Conservation (phyloP, 805 yeast genomes). For the Kazachstania taianensis region DNA sequence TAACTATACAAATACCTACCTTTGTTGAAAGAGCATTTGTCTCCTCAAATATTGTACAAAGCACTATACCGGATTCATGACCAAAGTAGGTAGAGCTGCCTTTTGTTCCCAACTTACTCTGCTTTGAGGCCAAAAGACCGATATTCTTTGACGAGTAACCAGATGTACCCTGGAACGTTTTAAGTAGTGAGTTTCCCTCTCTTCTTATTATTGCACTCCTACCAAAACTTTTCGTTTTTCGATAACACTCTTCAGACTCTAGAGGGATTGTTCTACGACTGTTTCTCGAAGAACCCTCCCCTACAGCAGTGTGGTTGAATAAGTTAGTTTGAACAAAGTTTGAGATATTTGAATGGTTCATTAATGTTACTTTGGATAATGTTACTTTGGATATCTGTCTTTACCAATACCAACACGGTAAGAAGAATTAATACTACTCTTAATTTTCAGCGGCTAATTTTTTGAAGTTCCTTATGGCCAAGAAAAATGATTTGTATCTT, state of each 20-base stretch:
- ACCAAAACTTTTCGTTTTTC: background rate
- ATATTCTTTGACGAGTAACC: background rate
- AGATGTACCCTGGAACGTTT: background rate
- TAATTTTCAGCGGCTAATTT: no score
- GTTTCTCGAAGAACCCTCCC: background rate
- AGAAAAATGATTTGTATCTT: no score
- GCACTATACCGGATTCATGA: constrained; percentile 4
- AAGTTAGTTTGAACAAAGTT: constrained; percentile 2
- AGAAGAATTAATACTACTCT: no score
- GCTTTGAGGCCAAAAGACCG: background rate
- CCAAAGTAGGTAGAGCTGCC: background rate
- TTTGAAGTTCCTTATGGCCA: no score
- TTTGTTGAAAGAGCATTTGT: constrained; percentile 18
- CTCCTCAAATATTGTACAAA: constrained; percentile 25
- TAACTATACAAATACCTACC: constrained; percentile 34
- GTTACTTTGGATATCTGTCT: no score
- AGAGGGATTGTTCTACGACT: background rate
- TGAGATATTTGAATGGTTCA: constrained; percentile 2
- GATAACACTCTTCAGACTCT: background rate
- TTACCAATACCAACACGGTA: no score
- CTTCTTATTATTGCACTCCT: background rate
- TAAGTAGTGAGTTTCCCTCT: background rate
- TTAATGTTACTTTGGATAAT: no score
- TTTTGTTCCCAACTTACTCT: background rate
- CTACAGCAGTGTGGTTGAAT: background rate